A percentile compares a stretch with the other conserved stretches of the same genome.
phyloP scores from a whole-genome alignment of 768 basidiomycete species.

The Melanogaster broomeanus region DNA sequence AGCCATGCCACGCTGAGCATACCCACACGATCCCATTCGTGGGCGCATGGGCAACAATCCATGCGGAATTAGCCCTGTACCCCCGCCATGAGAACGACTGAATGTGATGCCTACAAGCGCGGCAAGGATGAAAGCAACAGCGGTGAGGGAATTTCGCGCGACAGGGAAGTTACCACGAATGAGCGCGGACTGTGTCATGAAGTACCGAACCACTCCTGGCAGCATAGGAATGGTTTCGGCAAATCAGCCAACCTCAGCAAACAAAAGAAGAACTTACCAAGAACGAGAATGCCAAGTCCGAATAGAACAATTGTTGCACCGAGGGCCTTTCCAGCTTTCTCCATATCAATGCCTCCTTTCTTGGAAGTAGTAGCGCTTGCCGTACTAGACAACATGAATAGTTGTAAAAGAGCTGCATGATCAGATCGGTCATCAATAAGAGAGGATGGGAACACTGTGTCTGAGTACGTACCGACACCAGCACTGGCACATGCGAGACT shows the following conservation, averaged over 20 bases:
- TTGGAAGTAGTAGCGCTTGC: conserved; percentile 6
- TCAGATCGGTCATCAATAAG: background rate
- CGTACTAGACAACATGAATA: conserved; percentile 43
- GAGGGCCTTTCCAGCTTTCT: conserved; percentile 47
- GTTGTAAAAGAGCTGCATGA: conserved; percentile 49
- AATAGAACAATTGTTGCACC: conserved; percentile 50
- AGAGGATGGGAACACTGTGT: no score
- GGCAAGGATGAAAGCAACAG: conserved; percentile 42
- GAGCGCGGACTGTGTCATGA: conserved; percentile 51
- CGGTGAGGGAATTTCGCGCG: conserved; percentile 46
- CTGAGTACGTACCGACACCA: conserved; percentile 52
- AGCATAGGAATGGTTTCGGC: background rate
- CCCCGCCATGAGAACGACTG: conserved; percentile 40
- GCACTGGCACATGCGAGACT: conserved; percentile 59
- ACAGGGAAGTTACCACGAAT: conserved; percentile 53
- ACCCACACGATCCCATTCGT: background rate
- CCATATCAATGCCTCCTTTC: conserved; percentile 3
- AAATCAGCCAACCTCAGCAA: background rate
- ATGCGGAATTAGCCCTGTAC: conserved; percentile 2
- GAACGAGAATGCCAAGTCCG: conserved; percentile 46
- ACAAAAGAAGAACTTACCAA: conserved; percentile 39
- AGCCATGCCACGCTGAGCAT: background rate
- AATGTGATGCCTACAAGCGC: conserved; percentile 45
- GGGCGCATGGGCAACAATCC: background rate
- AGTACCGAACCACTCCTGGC: conserved; percentile 54